Percentiles rank a stretch among this genome's conserved stretches.
Conservation (phyloP, 1,284 basidiomycete species). For the Mycena citricolor region DNA sequence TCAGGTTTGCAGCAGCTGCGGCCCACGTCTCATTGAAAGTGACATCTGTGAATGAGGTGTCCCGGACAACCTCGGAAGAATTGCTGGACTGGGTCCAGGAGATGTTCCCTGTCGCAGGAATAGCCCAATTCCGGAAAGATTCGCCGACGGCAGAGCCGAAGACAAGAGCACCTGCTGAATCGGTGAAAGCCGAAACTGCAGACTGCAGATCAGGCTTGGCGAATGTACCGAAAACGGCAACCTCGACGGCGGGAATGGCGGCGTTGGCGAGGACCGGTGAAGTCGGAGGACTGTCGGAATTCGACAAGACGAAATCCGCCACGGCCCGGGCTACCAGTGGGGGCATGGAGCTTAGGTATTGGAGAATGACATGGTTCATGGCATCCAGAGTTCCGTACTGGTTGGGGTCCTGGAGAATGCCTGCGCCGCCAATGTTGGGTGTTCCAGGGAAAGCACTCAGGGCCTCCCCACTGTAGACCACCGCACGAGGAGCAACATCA, state of each 20-base stretch:
- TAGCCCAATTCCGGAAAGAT: conserved; percentile 54
- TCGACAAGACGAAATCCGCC: conserved; percentile 47
- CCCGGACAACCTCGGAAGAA: conserved; percentile 48
- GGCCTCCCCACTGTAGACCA: conserved; percentile 50
- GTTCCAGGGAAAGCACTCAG: conserved; percentile 46
- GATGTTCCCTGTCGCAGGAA: conserved; percentile 41
- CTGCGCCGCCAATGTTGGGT: conserved; percentile 31
- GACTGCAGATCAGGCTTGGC: conserved; percentile 45
- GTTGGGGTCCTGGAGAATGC: conserved; percentile 45
- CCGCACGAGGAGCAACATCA: conserved; percentile 45
- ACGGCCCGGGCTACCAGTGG: conserved; percentile 46
- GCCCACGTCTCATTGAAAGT: conserved; percentile 53
- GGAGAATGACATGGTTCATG: conserved; percentile 56
- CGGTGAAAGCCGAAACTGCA: conserved; percentile 53
- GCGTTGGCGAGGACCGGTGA: conserved; percentile 30
- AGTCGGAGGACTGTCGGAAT: conserved; percentile 42
- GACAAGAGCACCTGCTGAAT: conserved; percentile 50
- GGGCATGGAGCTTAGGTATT: conserved; percentile 56
- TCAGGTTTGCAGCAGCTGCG: conserved; percentile 42
- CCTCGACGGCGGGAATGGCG: conserved; percentile 53
- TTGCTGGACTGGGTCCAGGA: conserved; percentile 55
- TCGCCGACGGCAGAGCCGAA: conserved; percentile 55
- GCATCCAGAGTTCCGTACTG: conserved; percentile 54
- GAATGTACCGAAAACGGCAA: conserved; percentile 60
- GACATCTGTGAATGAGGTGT: conserved; percentile 42